These are phyloP conservation scores for Gynochthodes officinalis DNA, from an alignment of 257 asterid species.

Conservation along the genomic window DNA sequence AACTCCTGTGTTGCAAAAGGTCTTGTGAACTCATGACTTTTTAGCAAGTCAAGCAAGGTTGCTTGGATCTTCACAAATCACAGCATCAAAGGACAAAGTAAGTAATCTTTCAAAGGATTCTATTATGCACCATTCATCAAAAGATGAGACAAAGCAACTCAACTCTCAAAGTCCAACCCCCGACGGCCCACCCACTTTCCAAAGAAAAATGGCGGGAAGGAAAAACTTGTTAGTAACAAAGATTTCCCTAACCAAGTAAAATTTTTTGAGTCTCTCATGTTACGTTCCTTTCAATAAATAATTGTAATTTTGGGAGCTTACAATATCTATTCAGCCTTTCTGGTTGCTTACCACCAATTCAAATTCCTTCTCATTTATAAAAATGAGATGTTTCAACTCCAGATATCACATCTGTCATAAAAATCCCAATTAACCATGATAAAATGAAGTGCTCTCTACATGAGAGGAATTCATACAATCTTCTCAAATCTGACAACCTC, in stretches of 20 bases:
- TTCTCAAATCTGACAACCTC: background rate
- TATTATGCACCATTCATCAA: background rate
- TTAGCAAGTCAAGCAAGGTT: slow-evolving; percentile 23
- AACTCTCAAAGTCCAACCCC: background rate
- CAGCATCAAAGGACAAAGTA: background rate
- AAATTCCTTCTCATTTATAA: background rate
- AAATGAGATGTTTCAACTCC: too few relatives aligned
- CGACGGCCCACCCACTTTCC: background rate
- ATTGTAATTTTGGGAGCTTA: background rate
- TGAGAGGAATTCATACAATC: background rate
- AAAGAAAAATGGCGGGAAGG: background rate
- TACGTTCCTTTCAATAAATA: background rate
- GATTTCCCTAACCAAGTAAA: background rate
- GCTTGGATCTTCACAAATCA: slow-evolving; percentile 35
- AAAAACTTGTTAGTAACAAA: background rate
- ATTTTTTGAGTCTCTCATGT: background rate
- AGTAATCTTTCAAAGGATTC: background rate
- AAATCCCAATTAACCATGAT: background rate
- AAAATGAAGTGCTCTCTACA: background rate
- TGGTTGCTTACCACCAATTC: too few relatives aligned
- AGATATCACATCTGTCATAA: too few relatives aligned
- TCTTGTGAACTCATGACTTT: slow-evolving; percentile 30
- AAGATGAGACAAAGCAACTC: background rate
- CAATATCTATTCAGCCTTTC: background rate
- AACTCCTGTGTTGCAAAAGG: slow-evolving; percentile 37